phyloP scores from a whole-genome alignment of 2,329 filamentous ascomycete genomes.

The Fusarium equiseti region DNA sequence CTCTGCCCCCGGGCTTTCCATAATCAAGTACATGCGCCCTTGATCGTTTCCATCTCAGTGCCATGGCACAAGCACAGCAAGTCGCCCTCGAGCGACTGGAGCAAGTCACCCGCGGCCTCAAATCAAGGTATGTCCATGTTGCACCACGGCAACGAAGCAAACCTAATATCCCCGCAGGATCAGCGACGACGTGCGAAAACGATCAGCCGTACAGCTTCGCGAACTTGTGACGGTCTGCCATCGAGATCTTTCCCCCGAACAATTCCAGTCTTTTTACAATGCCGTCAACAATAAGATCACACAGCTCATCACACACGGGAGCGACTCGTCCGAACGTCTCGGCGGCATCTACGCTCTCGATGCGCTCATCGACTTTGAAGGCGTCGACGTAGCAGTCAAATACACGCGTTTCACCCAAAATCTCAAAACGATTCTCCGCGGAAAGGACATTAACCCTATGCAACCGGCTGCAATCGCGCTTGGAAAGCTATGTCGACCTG shows the following conservation, averaged over 20 bases:
- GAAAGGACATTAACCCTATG: constrained; percentile 92
- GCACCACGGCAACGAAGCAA: neutral
- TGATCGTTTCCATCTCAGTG: constrained; percentile 43
- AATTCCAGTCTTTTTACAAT: constrained; percentile 74
- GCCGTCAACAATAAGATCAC: constrained; percentile 69
- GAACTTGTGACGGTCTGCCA: constrained; percentile 68
- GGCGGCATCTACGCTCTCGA: constrained; percentile 94
- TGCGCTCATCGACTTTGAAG: constrained; percentile 94
- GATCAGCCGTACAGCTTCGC: constrained; percentile 65
- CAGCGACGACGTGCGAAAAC: constrained; percentile 64
- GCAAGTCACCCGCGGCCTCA: constrained; percentile 65
- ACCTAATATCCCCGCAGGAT: constrained; percentile 46
- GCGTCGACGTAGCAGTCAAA: constrained; percentile 91
- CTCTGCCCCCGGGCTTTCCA: constrained; percentile 15
- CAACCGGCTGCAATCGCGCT: constrained; percentile 89
- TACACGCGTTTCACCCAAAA: constrained; percentile 95
- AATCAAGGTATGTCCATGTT: constrained; percentile 62
- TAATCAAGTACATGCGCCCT: constrained; percentile 47
- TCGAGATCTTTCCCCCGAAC: constrained; percentile 81
- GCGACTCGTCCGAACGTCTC: constrained; percentile 87
- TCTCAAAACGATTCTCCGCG: constrained; percentile 86
- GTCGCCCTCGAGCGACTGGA: constrained; percentile 69
- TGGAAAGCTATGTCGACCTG: constrained; percentile 90
- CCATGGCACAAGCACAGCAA: constrained; percentile 62
- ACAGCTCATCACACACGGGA: constrained; percentile 82